These are phyloP conservation scores for Diversispora epigaea DNA, from an alignment of 192 early-diverging fungal genomes.

Conservation along the genomic window DNA sequence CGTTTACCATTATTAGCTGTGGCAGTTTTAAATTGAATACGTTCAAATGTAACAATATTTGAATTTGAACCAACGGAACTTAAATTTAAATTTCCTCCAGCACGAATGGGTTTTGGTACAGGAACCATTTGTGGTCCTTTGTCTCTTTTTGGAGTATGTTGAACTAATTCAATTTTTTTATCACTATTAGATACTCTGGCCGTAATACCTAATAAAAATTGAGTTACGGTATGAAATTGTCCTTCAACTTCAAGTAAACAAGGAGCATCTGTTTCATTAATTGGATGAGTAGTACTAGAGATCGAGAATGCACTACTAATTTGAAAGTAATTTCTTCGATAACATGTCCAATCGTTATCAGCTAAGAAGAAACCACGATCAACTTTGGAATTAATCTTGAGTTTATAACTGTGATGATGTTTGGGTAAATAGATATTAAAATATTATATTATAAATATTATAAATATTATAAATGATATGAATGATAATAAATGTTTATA, in stretches of 20 bases:
- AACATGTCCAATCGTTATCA: constrained; percentile 89
- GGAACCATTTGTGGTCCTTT: constrained; percentile 86
- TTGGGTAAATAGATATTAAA: background rate
- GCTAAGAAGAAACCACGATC: constrained; percentile 93
- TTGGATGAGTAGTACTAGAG: constrained; percentile 41
- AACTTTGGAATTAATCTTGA: constrained; percentile 73
- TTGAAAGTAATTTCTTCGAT: constrained; percentile 94
- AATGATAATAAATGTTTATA: background rate
- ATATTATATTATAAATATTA: too few relatives aligned
- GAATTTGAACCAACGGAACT: constrained; percentile 40
- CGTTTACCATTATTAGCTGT: constrained; percentile 95
- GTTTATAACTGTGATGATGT: constrained; percentile 45
- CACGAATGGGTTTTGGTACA: constrained; percentile 53
- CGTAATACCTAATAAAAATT: constrained; percentile 75
- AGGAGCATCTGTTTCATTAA: constrained; percentile 49
- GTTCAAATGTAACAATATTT: constrained; percentile 77
- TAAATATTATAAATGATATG: background rate
- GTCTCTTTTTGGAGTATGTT: constrained; percentile 90
- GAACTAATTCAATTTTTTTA: constrained; percentile 78
- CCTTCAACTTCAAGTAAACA: constrained; percentile 67
- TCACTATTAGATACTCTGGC: constrained; percentile 73
- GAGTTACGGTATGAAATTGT: constrained; percentile 52
- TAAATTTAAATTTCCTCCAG: constrained; percentile 59
- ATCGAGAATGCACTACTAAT: constrained; percentile 67
- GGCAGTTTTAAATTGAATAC: constrained; percentile 95